Percentiles rank a stretch among this genome's conserved stretches.
Conservation (phyloP, 805 yeast species). For the Candida pseudofarinosa region DNA sequence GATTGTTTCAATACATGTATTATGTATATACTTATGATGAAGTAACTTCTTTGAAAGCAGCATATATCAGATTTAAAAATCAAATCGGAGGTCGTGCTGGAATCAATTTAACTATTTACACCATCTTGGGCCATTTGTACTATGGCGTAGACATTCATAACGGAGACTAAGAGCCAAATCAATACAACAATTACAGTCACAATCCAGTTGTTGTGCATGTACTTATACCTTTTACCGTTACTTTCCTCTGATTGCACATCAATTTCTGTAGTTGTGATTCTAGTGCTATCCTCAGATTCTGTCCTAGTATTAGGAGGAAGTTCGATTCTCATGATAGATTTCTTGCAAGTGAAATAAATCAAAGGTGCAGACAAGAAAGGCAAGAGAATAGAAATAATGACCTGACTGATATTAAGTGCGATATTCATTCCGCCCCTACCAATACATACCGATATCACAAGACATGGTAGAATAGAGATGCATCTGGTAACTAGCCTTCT, state of each 20-base stretch:
- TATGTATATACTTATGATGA: background rate
- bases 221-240: slow-evolving; percentile 28
- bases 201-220: slow-evolving; percentile 61
- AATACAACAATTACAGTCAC: slow-evolving; percentile 47
- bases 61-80: too few species aligned
- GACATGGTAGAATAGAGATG: slow-evolving; percentile 78
- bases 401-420: slow-evolving; percentile 84
- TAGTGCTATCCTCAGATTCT: background rate
- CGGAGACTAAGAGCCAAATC: slow-evolving; percentile 69
- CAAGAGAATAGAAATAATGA: slow-evolving; percentile 71
- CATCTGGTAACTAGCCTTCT: slow-evolving; percentile 74
- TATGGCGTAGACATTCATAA: slow-evolving; percentile 65
- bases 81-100: too few species aligned
- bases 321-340: slow-evolving; percentile 62
- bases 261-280: slow-evolving; percentile 10
- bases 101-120: slow-evolving; percentile 10
- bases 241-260: slow-evolving; percentile 11
- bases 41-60: background rate
- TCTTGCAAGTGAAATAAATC: slow-evolving; percentile 72
- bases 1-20: background rate
- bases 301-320: slow-evolving; percentile 14
- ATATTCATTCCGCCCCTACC: slow-evolving; percentile 69
- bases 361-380: slow-evolving; percentile 86
- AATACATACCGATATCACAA: slow-evolving; percentile 63
- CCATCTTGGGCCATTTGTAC: slow-evolving; percentile 39